phyloP scores from a whole-genome alignment of 73 alveolate species.

The Stentor roeselii region DNA sequence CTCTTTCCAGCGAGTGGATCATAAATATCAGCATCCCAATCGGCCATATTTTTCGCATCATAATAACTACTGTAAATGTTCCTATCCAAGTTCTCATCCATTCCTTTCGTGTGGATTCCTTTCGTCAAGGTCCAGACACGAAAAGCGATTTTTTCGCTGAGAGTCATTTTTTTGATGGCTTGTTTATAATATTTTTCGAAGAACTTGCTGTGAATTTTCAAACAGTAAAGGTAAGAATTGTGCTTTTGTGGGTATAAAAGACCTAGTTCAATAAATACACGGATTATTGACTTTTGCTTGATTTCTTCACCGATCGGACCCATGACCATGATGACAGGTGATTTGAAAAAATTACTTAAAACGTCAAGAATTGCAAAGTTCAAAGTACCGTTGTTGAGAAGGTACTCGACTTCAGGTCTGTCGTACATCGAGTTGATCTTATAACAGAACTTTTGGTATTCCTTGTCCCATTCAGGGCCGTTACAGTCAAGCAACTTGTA shows the following conservation, averaged over 20 bases:
- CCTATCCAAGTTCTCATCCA: neutral
- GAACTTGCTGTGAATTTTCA: neutral
- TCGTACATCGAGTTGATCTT: neutral
- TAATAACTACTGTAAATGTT: neutral
- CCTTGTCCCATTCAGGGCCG: slow-evolving; percentile 4
- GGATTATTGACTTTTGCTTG: neutral
- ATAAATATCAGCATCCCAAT: slow-evolving; percentile 12
- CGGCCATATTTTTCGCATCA: neutral
- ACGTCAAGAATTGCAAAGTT: neutral
- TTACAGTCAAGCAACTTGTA: neutral
- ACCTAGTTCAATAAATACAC: neutral
- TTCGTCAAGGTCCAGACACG: neutral
- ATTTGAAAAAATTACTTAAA: neutral
- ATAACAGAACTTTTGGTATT: neutral
- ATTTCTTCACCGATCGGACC: slow-evolving; percentile 27
- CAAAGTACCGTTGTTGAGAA: slow-evolving; percentile 2
- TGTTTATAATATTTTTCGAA: neutral
- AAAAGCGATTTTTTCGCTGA: neutral
- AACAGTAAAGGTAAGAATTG: neutral
- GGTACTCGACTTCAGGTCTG: neutral
- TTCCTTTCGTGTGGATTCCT: neutral
- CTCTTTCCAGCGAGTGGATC: neutral
- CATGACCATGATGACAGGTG: neutral
- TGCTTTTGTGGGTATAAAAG: slow-evolving; percentile 25
- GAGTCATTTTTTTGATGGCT: slow-evolving; percentile 6